These are phyloP conservation scores for Hypoxylon sp. DNA, from an alignment of 2,329 filamentous ascomycete genomes.

Conservation along the genomic window DNA sequence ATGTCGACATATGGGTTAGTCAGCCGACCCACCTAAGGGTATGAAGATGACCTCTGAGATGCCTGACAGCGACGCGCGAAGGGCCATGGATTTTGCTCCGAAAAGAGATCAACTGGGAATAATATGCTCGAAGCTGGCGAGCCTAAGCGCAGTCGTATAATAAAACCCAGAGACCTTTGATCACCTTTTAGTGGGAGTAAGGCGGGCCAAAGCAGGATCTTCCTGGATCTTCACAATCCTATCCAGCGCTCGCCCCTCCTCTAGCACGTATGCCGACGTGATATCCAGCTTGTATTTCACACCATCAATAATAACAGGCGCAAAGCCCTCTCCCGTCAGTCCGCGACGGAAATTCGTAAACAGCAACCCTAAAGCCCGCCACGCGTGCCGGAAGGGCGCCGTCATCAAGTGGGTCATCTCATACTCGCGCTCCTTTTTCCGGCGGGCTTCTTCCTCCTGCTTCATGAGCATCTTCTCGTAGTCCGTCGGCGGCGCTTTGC, in stretches of 20 bases:
- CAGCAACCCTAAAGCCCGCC: slow-evolving; percentile 59
- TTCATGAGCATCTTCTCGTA: slow-evolving; percentile 52
- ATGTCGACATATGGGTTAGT: slow-evolving; percentile 14
- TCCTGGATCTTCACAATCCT: slow-evolving; percentile 62
- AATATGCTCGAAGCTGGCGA: not conserved
- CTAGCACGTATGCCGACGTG: slow-evolving; percentile 69
- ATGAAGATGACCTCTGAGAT: not conserved
- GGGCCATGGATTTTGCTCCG: not conserved
- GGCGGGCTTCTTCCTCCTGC: slow-evolving; percentile 57
- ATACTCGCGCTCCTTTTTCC: slow-evolving; percentile 62
- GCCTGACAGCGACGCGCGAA: not conserved
- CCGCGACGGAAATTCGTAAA: slow-evolving; percentile 65
- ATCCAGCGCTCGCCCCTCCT: slow-evolving; percentile 72
- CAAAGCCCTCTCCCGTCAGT: slow-evolving; percentile 71
- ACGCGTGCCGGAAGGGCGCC: slow-evolving; percentile 68
- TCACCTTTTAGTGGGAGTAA: slow-evolving; percentile 19
- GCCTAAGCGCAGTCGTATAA: slow-evolving; percentile 1
- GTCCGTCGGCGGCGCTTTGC: slow-evolving; percentile 33
- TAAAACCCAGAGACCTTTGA: slow-evolving; percentile 1
- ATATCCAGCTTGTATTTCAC: slow-evolving; percentile 71
- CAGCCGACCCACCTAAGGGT: not conserved
- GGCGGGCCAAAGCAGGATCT: slow-evolving; percentile 39
- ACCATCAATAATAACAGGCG: slow-evolving; percentile 64
- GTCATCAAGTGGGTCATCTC: slow-evolving; percentile 70
- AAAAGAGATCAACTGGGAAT: not conserved